phyloP scores from a whole-genome alignment of 176 grass and related monocot species.

The Leersia perrieri region DNA sequence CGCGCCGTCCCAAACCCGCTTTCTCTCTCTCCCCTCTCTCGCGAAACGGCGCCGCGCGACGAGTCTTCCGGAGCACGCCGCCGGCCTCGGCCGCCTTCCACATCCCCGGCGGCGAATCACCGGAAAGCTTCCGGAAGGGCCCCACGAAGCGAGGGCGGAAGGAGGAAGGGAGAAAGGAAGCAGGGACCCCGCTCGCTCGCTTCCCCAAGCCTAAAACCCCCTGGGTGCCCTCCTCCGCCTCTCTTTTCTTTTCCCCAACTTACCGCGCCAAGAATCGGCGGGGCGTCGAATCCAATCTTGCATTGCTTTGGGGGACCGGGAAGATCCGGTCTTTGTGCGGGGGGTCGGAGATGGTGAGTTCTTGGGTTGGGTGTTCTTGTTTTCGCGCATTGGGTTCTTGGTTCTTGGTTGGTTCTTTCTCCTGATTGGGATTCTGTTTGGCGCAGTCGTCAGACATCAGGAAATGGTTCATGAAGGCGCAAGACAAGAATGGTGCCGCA shows the following conservation, averaged over 20 bases:
- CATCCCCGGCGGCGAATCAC: no score
- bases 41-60: no score
- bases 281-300: not conserved
- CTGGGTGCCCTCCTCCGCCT: not conserved
- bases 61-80: not conserved
- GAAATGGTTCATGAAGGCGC: slow-evolving; percentile 96
- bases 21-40: no score
- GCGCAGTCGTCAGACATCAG: slow-evolving; percentile 92
- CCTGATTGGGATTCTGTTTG: slow-evolving; percentile 1
- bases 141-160: not conserved
- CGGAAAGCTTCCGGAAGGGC: no score
- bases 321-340: not conserved
- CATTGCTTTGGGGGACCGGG: not conserved
- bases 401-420: slow-evolving; percentile 17
- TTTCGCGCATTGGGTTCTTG: not conserved
- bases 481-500: slow-evolving; percentile 50
- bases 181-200: not conserved
- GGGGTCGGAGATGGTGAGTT: slow-evolving; percentile 41
- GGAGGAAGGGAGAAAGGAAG: slow-evolving; percentile 17
- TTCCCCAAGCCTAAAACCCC: slow-evolving; percentile 11
- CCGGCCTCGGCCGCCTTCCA: not conserved
- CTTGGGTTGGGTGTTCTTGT: not conserved
- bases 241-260: not conserved
- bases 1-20: no score
- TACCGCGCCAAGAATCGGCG: not conserved